Base-by-base conservation (phyloP, 257 asterid species). In the Solanum sparsipilum region DNA sequence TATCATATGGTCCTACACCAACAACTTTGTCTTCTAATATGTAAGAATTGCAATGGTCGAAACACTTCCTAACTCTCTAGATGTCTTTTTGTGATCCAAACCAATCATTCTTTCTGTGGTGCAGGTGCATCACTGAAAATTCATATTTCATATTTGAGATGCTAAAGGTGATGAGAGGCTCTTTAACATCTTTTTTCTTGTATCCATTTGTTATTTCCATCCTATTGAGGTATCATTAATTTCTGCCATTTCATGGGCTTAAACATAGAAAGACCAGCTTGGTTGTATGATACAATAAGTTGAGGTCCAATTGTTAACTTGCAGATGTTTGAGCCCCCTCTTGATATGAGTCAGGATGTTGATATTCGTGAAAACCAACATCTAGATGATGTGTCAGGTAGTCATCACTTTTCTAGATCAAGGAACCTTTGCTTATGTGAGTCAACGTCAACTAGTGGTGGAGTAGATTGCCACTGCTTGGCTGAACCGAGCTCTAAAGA, bases 261-360 rank as follows among this genome's bases (percentile, higher is more conserved):
- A 83, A 84, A 87, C 75, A 88, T 86, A 52, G 70, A 73, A 46
- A 44, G 41, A 86, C 35, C 32, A 73, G 31, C 29, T 72, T n/a
- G 68, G 39, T 81, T 27, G 85, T 27, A 79, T 27, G 25, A 41
- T 46, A 79, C 25, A 20, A 9, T 46, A 79, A 16, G 67, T 27
- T 44, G 67, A 20, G 44, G 78, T 48, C 63, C 60, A 79, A 36
- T 18, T 70, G 90, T 93, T 90, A 85, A 48, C 31, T 82, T 82
- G 89, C 94, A 97, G 99, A 94, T 96, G 83, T 97, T 97, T 93
- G 99, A 97, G 83, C 99, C 99, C 87, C 99, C 99, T 34, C 87
- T 97, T 90, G 99, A 97, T 90, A 88, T 97, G 95, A 96, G 94
- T 88, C 91, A 90, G 91, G 95, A 91, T 86, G 58, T 86, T 88